Evolutionary conservation across 2,329 filamentous ascomycete species (phyloP).

Genomic region (Fusarium napiforme): DNA sequence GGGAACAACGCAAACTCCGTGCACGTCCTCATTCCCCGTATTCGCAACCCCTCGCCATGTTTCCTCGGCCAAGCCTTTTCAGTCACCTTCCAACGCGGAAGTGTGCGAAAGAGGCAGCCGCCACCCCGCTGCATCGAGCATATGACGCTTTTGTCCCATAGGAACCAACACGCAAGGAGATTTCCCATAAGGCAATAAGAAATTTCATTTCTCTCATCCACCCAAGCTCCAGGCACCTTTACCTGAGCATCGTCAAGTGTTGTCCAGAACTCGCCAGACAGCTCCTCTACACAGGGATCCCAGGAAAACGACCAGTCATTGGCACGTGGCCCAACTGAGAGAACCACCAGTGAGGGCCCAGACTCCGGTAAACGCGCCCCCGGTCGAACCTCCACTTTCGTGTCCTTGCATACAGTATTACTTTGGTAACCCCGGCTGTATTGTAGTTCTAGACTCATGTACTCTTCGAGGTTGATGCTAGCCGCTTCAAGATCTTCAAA

Average conservation of each 20-base stretch:
- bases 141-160: too few species aligned
- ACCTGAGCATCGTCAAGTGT: accelerated
- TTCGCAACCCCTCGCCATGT: too few species aligned
- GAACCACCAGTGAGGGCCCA: background rate
- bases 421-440: too few species aligned
- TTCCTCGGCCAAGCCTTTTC: too few species aligned
- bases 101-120: too few species aligned
- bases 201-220: accelerated
- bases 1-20: too few species aligned
- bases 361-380: background rate
- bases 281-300: background rate
- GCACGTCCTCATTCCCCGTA: too few species aligned
- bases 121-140: too few species aligned
- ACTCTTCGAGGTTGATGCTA: background rate
- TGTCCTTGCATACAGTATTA: accelerated
- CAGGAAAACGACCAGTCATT: background rate
- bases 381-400: accelerated
- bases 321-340: accelerated
- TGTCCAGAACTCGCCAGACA: background rate
- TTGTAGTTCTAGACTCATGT: background rate
- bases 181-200: background rate
- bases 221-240: background rate
- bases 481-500: background rate
- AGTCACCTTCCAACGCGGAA: too few species aligned
- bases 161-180: accelerated